Evolutionary conservation across 768 basidiomycete species (phyloP).

Genomic region (Xerocomus potaroensis): DNA sequence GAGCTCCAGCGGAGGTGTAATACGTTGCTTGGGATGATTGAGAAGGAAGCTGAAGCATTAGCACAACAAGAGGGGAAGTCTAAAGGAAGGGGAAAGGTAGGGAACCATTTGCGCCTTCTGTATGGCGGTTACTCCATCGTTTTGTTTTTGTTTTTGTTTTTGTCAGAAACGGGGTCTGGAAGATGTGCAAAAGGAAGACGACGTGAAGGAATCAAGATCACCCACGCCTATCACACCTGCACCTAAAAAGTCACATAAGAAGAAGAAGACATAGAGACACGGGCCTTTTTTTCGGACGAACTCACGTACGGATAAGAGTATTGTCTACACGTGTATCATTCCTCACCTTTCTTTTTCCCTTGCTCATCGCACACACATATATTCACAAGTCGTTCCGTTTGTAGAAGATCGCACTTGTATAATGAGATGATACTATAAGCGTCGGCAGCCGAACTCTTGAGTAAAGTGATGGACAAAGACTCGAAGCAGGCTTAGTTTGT

Average conservation of each 20-base stretch:
- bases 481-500: no score
- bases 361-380: not conserved
- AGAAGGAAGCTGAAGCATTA: slow-evolving; percentile 77
- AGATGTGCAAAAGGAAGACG: slow-evolving; percentile 50
- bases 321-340: not conserved
- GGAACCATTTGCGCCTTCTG: slow-evolving; percentile 11
- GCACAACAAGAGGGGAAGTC: slow-evolving; percentile 64
- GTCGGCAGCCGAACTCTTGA: no score
- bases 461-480: no score
- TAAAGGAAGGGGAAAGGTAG: slow-evolving; percentile 66
- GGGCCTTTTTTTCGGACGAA: not conserved
- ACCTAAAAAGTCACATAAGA: slow-evolving; percentile 60
- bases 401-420: not conserved
- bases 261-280: slow-evolving; percentile 25
- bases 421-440: no score
- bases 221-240: slow-evolving; percentile 53
- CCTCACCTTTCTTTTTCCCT: not conserved
- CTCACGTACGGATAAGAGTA: not conserved
- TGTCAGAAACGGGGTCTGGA: slow-evolving; percentile 79
- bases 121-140: no score
- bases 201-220: slow-evolving; percentile 51
- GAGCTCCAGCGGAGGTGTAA: slow-evolving; percentile 86
- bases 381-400: not conserved
- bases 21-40: slow-evolving; percentile 84
- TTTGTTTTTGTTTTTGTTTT: no score